Evolutionary conservation across 441 rosid genomes (phyloP), one percentile per base, ranked within the genome.

Genomic region (Gossypium trilobum): DNA sequence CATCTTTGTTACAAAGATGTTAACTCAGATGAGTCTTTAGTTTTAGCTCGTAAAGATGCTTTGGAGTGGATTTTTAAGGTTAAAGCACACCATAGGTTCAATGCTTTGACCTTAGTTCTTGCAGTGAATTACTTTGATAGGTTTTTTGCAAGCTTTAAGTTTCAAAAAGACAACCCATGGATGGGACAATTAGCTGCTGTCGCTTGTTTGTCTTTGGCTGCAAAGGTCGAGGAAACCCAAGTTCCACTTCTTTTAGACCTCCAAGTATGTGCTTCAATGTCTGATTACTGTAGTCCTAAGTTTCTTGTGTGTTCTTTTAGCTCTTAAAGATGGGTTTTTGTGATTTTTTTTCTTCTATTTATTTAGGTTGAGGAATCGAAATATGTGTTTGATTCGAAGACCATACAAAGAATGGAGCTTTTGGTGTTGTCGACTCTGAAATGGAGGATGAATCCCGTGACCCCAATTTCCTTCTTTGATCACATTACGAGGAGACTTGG

Each of bases 371-470:
- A 79, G 75, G 85, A 85, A 68, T 80, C 91, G 22, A 84, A 79
- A 54, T 85, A 74, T 70, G 77, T 87, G 51, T 88, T 88, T 70
- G 91, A 87, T 71, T 85, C 89, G 52, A 85, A 82, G 77, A 88
- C 89, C 13, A 75, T 88, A 13, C 93, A 84, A 76, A 85, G 85
- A 80, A 88, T 87, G 93, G 93, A 88, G 81, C 89, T 88, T 75
- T 72, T 87, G 84, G 70, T 88, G 78, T 78, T 88, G 27, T 83
- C 93, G n/a, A 80, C 87, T 29, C 91, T 88, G 6, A 77, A 74
- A 13, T 88, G 93, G 93, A 80, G 85, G 81, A 87, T 88, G 93
- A 82, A 85, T 56, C 91, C 89, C 11, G 89, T 88, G 73, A 88
- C 91, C 25, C 86, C 91, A 62, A 64, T 85, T 75, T 84, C 88